Conservation (phyloP, 495 filamentous ascomycete genomes). For the Tirmania nivea region DNA sequence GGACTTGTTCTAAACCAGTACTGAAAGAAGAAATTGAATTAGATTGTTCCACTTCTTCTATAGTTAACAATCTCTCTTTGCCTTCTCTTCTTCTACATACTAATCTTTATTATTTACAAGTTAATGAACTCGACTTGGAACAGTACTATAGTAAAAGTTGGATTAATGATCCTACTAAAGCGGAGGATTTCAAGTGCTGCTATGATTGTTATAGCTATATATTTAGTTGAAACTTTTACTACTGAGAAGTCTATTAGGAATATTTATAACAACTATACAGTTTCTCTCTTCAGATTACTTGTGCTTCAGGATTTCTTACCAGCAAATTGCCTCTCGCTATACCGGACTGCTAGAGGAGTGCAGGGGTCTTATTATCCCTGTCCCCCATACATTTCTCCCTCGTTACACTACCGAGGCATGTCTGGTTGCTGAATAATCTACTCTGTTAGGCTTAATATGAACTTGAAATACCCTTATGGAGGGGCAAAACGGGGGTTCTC, state of each 20-base stretch:
- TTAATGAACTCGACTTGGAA: slow-evolving; percentile 47
- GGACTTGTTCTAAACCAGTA: slow-evolving; percentile 49
- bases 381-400: too few species aligned
- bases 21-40: slow-evolving; percentile 19
- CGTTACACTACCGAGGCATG: too few species aligned
- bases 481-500: too few species aligned
- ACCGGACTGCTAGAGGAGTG: too few species aligned
- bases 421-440: too few species aligned
- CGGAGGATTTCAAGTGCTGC: slow-evolving; percentile 38
- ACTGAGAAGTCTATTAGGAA: slow-evolving; percentile 49
- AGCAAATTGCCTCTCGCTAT: too few species aligned
- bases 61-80: slow-evolving; percentile 56
- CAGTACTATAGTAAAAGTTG: slow-evolving; percentile 32
- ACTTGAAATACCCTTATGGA: too few species aligned
- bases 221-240: slow-evolving; percentile 53
- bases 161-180: slow-evolving; percentile 36
- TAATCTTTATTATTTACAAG: slow-evolving; percentile 37
- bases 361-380: too few species aligned
- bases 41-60: slow-evolving; percentile 67
- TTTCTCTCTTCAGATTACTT: slow-evolving; percentile 57
- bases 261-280: slow-evolving; percentile 50
- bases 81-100: slow-evolving; percentile 50
- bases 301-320: too few species aligned
- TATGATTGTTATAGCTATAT: slow-evolving; percentile 37
- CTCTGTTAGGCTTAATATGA: too few species aligned